Evolutionary conservation across 192 early-diverging fungal species (phyloP).

Genomic region (Coemansia sp.): DNA sequence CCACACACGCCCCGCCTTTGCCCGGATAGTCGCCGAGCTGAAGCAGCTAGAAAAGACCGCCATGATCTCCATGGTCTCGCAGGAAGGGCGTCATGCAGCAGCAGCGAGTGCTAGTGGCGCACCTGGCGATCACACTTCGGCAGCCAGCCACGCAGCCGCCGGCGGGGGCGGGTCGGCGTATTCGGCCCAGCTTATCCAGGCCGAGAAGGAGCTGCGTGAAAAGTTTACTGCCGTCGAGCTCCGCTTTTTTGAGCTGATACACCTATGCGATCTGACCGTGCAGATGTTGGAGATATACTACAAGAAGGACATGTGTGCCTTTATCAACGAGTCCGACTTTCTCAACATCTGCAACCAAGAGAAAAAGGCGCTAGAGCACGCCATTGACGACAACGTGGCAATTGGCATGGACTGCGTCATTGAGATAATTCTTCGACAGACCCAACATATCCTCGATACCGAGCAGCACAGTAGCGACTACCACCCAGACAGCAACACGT

Average conservation of each 20-base stretch:
- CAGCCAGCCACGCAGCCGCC: conserved; percentile 38
- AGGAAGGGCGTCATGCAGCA: conserved; percentile 2
- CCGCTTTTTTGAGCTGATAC: conserved; percentile 93
- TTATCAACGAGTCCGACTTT: conserved; percentile 89
- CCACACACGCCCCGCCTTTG: conserved; percentile 43
- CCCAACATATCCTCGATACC: conserved; percentile 75
- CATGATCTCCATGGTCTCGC: conserved; percentile 26
- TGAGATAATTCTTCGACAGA: conserved; percentile 79
- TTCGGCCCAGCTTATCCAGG: conserved; percentile 51
- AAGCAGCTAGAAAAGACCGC: conserved; percentile 36
- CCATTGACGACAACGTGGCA: conserved; percentile 88
- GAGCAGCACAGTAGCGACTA: conserved; percentile 72
- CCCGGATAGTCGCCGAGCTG: conserved; percentile 31
- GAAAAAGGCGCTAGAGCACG: conserved; percentile 81
- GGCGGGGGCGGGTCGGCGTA: conserved; percentile 30
- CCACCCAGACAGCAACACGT: conserved; percentile 62
- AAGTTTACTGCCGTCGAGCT: conserved; percentile 60
- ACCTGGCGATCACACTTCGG: not conserved
- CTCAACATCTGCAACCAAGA: conserved; percentile 89
- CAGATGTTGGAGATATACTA: conserved; percentile 96
- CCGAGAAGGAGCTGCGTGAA: conserved; percentile 36
- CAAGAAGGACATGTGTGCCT: conserved; percentile 78
- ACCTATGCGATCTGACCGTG: conserved; percentile 87
- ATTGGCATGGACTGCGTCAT: conserved; percentile 92
- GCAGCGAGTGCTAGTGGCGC: not conserved